Conservation (phyloP, 2,329 filamentous ascomycete species). For the Fonsecaea pedrosoi region DNA sequence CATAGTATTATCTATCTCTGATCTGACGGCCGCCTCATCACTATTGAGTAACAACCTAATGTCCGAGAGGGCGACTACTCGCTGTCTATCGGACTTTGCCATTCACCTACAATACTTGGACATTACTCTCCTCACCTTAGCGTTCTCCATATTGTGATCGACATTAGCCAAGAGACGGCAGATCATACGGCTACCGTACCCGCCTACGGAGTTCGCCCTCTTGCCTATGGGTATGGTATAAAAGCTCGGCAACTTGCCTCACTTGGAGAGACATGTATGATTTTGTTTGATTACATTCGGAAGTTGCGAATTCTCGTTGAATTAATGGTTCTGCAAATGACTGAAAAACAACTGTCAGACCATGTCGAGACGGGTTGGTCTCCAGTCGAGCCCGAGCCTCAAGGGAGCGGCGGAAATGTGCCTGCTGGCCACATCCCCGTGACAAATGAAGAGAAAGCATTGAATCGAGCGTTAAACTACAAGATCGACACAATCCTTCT, state of each 20-base stretch:
- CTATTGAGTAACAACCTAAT: too few relatives aligned
- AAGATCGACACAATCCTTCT: slow-evolving; percentile 60
- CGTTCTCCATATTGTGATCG: background rate
- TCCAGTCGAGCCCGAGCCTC: slow-evolving; percentile 9
- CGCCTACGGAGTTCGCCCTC: background rate
- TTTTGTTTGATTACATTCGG: background rate
- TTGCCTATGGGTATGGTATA: slow-evolving; percentile 12
- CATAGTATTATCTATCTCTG: too few relatives aligned
- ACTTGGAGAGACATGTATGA: background rate
- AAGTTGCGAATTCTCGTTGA: background rate
- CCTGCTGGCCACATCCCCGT: slow-evolving; percentile 26
- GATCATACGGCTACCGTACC: slow-evolving; percentile 16
- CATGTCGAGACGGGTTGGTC: slow-evolving; percentile 25
- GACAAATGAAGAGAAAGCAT: slow-evolving; percentile 26
- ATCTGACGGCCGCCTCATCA: too few relatives aligned
- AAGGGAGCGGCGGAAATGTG: slow-evolving; percentile 7
- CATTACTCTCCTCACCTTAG: slow-evolving; percentile 1
- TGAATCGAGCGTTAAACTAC: slow-evolving; percentile 39
- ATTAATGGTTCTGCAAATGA: background rate
- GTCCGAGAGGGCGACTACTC: too few relatives aligned
- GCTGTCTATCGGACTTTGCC: too few relatives aligned
- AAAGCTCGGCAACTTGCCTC: slow-evolving; percentile 10
- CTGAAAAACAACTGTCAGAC: slow-evolving; percentile 20
- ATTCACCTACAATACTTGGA: too few relatives aligned
- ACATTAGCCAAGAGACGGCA: slow-evolving; percentile 4